Percentiles rank a stretch among this genome's conserved stretches.
phyloP scores from a whole-genome alignment of 2,329 filamentous ascomycete genomes.

The Claviceps citrina region DNA sequence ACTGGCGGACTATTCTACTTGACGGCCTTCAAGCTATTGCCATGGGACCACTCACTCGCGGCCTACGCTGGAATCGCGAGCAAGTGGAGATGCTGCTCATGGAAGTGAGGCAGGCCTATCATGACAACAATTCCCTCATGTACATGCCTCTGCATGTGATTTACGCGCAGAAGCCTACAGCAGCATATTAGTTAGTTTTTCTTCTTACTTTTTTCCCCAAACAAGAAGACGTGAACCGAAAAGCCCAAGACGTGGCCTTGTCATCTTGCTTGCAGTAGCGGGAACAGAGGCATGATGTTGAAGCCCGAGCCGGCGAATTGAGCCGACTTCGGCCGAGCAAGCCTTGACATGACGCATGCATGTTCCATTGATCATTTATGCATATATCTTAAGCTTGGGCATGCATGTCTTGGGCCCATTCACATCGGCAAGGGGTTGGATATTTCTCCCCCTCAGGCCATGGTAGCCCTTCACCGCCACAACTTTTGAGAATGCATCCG shows the following conservation, averaged over 20 bases:
- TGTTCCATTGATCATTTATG: too few species aligned
- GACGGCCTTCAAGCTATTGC: conserved; percentile 37
- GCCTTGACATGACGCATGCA: too few species aligned
- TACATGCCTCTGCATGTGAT: conserved; percentile 42
- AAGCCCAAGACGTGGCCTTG: too few species aligned
- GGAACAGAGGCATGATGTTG: neutral
- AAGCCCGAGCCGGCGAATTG: neutral
- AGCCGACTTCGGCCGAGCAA: too few species aligned
- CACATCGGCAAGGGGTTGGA: too few species aligned
- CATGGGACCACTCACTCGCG: conserved; percentile 35
- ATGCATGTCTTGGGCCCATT: neutral
- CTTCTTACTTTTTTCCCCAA: neutral
- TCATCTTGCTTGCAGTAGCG: too few species aligned
- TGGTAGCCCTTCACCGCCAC: conserved; percentile 3
- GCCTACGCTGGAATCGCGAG: conserved; percentile 31
- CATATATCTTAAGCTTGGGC: too few species aligned
- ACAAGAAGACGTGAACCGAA: too few species aligned
- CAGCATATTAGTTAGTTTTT: conserved; percentile 1
- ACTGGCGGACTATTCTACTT: conserved; percentile 34
- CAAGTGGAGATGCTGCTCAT: conserved; percentile 34
- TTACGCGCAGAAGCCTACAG: conserved; percentile 35
- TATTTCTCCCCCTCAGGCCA: too few species aligned
- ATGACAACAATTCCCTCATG: conserved; percentile 28
- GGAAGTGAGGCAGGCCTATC: conserved; percentile 32
- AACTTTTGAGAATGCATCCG: neutral